A percentile compares a stretch with the other conserved stretches of the same genome.
These are phyloP conservation scores for Anthracocystis setariae DNA, from an alignment of 1,284 basidiomycete genomes.

Conservation along the genomic window DNA sequence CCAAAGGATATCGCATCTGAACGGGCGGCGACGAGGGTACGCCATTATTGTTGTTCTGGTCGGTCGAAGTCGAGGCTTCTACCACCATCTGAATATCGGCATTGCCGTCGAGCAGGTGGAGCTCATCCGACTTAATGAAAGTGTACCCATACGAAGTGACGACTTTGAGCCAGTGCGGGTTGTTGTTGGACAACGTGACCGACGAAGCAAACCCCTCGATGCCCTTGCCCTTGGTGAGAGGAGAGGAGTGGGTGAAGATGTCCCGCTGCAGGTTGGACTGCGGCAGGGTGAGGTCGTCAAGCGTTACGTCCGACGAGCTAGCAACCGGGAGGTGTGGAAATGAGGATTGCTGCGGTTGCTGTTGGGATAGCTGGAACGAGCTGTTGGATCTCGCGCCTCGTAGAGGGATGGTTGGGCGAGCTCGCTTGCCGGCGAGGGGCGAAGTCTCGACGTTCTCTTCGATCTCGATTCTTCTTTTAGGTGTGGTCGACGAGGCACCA, in stretches of 20 bases:
- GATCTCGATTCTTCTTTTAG: constrained; percentile 37
- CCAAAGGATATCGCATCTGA: constrained; percentile 35
- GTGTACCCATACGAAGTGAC: constrained; percentile 52
- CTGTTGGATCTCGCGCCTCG: constrained; percentile 30
- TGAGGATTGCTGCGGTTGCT: constrained; percentile 11
- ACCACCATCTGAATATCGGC: constrained; percentile 48
- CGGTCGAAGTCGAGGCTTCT: constrained; percentile 9
- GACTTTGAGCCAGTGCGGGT: constrained; percentile 48
- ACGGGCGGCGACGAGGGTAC: constrained; percentile 31
- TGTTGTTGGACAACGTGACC: constrained; percentile 13
- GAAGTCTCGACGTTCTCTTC: constrained; percentile 34
- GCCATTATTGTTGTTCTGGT: constrained; percentile 36
- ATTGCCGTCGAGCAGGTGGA: constrained; percentile 44
- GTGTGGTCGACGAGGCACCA: constrained; percentile 29
- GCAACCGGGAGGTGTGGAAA: constrained; percentile 22
- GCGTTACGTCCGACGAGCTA: constrained; percentile 44
- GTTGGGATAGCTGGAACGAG: constrained; percentile 18
- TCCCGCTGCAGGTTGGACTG: constrained; percentile 26
- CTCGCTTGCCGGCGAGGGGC: constrained; percentile 41
- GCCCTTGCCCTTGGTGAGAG: constrained; percentile 23
- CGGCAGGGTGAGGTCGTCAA: constrained; percentile 31
- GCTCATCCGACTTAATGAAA: constrained; percentile 44
- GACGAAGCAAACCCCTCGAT: constrained; percentile 6
- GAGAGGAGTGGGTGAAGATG: constrained; percentile 42
- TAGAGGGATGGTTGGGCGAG: constrained; percentile 35